phyloP scores from a whole-genome alignment of 768 basidiomycete species.

The Boletus vermiculosoides region DNA sequence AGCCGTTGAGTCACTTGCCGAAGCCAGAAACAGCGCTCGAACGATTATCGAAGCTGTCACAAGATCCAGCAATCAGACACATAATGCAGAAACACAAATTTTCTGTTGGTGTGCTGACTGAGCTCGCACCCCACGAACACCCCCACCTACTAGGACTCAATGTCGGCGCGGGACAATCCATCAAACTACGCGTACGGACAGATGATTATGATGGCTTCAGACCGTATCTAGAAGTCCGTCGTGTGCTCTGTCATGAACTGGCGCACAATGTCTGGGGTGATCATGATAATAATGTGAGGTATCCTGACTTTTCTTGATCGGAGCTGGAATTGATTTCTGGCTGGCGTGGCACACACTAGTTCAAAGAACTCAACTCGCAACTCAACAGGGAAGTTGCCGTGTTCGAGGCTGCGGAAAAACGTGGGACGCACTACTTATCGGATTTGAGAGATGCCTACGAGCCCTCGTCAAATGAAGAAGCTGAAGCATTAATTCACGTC shows the following conservation, averaged over 20 bases:
- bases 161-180: constrained; percentile 55
- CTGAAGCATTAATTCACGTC: constrained; percentile 50
- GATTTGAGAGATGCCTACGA: constrained; percentile 43
- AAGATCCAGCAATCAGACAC: constrained; percentile 69
- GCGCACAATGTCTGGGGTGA: constrained; percentile 73
- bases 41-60: constrained; percentile 55
- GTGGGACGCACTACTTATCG: constrained; percentile 54
- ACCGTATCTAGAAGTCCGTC: constrained; percentile 58
- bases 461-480: constrained; percentile 55
- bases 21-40: constrained; percentile 54
- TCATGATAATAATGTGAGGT: constrained; percentile 68
- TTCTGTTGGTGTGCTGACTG: constrained; percentile 66
- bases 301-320: not conserved
- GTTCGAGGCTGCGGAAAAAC: constrained; percentile 53
- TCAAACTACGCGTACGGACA: constrained; percentile 69
- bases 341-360: constrained; percentile 41
- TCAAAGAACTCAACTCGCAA: constrained; percentile 72
- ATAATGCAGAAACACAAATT: constrained; percentile 71
- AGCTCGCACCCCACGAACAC: constrained; percentile 76
- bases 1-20: constrained; percentile 63
- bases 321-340: not conserved
- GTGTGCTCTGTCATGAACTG: constrained; percentile 75
- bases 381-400: constrained; percentile 71
- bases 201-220: constrained; percentile 73
- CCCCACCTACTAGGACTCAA: constrained; percentile 71